Percentiles rank a stretch among this genome's conserved stretches.
phyloP scores from a whole-genome alignment of 2,329 filamentous ascomycete species.

The Aspergillus sp. region DNA sequence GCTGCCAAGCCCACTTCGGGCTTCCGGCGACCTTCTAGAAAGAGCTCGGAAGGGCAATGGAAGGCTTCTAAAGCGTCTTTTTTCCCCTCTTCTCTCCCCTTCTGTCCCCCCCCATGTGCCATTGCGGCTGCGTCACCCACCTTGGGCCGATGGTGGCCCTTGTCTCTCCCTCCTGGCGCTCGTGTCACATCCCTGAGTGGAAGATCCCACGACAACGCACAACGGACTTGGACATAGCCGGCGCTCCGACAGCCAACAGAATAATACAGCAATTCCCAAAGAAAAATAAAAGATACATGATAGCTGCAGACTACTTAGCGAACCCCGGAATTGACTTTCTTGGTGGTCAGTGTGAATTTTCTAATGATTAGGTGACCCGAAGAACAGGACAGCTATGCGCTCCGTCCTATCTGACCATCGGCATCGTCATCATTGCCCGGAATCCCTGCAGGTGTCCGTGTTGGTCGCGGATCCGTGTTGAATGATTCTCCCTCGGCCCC shows the following conservation, averaged over 20 bases:
- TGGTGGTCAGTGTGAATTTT: slow-evolving; percentile 1
- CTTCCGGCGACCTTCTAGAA: slow-evolving; percentile 27
- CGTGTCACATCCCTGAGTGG: slow-evolving; percentile 12
- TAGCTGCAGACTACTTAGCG: neutral
- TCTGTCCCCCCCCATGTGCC: slow-evolving; percentile 14
- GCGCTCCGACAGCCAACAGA: neutral
- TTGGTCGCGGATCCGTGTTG: slow-evolving; percentile 17
- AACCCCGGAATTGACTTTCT: slow-evolving; percentile 1
- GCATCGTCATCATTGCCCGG: slow-evolving; percentile 7
- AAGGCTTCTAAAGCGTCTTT: slow-evolving; percentile 17
- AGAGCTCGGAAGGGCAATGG: slow-evolving; percentile 17
- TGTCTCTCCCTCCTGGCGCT: slow-evolving; percentile 11
- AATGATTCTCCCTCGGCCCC: slow-evolving; percentile 13
- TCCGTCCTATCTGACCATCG: neutral
- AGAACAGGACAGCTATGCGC: slow-evolving; percentile 7
- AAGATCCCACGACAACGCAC: neutral
- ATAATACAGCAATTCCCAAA: no score
- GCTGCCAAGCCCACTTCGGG: slow-evolving; percentile 20
- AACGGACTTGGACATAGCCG: neutral
- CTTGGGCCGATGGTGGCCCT: slow-evolving; percentile 16
- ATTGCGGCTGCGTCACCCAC: slow-evolving; percentile 17
- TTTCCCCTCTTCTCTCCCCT: no score
- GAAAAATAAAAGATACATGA: no score
- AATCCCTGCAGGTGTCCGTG: slow-evolving; percentile 23
- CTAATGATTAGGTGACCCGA: neutral